Percentiles rank a stretch among this genome's conserved stretches.
phyloP scores from a whole-genome alignment of 2,329 filamentous ascomycete genomes.

The Penicillium frequentans region DNA sequence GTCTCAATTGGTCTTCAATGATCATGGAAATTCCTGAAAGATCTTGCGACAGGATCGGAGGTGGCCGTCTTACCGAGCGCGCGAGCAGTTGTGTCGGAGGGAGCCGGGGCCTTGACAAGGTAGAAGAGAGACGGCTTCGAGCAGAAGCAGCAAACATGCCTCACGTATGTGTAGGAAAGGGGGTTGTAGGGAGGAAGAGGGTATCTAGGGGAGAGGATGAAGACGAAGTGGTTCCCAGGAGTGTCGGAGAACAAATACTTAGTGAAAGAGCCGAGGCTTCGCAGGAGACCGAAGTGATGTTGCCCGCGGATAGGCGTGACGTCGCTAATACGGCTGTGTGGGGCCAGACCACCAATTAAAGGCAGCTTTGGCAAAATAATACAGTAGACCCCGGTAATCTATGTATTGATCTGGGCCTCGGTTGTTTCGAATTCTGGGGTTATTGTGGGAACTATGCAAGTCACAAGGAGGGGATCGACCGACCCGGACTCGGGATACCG shows the following conservation, averaged over 20 bases:
- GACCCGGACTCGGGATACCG: constrained; percentile 1
- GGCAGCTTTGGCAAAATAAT: not conserved
- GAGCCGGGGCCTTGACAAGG: constrained; percentile 41
- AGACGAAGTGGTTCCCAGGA: constrained; percentile 12
- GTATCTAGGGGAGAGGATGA: not conserved
- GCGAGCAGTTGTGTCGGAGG: constrained; percentile 34
- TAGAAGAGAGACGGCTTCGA: constrained; percentile 41
- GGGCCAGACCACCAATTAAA: not conserved
- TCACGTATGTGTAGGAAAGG: constrained; percentile 20
- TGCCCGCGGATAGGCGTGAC: constrained; percentile 1
- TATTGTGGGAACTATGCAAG: constrained; percentile 4
- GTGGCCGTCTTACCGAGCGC: constrained; percentile 31
- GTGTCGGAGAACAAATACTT: constrained; percentile 11
- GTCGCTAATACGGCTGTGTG: not conserved
- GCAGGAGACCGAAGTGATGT: constrained; percentile 1
- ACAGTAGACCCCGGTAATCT: not conserved
- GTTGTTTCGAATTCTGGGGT: constrained; percentile 4
- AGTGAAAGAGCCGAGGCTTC: constrained; percentile 24
- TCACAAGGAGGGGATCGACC: constrained; percentile 2
- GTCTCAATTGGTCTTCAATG: constrained; percentile 4
- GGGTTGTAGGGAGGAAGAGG: constrained; percentile 8
- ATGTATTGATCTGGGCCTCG: constrained; percentile 5
- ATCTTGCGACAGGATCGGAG: constrained; percentile 1
- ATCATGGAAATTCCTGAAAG: not conserved
- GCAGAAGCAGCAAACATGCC: constrained; percentile 47